These are phyloP conservation scores for Xylaria scruposa DNA, from an alignment of 495 filamentous ascomycete species.

Conservation along the genomic window DNA sequence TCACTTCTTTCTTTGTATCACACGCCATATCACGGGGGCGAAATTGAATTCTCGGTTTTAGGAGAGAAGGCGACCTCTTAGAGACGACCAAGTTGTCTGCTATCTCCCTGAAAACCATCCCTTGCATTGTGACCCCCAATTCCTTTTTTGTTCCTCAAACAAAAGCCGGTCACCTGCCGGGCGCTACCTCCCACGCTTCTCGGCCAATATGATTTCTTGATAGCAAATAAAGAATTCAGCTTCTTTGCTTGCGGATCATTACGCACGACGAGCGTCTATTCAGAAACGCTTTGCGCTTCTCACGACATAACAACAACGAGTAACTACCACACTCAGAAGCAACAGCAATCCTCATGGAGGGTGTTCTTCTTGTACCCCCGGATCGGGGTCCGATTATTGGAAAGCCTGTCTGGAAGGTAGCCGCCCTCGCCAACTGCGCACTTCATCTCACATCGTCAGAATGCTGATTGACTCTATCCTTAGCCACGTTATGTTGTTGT, in stretches of 20 bases:
- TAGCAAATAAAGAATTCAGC: neutral
- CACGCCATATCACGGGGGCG: neutral
- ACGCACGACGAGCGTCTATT: neutral
- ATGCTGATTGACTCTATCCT: slow-evolving; percentile 16
- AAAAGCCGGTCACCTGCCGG: slow-evolving; percentile 10
- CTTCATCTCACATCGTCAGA: neutral
- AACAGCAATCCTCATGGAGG: slow-evolving; percentile 53
- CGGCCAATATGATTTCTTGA: slow-evolving; percentile 22
- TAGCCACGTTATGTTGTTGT: slow-evolving; percentile 58
- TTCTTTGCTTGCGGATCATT: slow-evolving; percentile 3
- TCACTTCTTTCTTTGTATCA: neutral
- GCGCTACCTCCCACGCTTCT: neutral
- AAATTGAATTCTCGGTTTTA: neutral
- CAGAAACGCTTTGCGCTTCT: slow-evolving; percentile 30
- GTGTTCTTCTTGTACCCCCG: slow-evolving; percentile 59
- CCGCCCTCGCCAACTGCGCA: slow-evolving; percentile 12
- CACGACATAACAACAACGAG: slow-evolving; percentile 30
- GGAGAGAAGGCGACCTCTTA: neutral
- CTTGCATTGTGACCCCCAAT: slow-evolving; percentile 13
- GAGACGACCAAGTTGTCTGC: neutral
- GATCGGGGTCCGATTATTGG: slow-evolving; percentile 63
- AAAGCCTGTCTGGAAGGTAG: slow-evolving; percentile 64
- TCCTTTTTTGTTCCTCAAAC: neutral
- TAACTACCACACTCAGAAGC: slow-evolving; percentile 30
- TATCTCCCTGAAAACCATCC: neutral